Evolutionary conservation across 1,139 yeast species (phyloP), one percentile per base, ranked within the genome.

Genomic region (Lizanozyma gosingica): DNA sequence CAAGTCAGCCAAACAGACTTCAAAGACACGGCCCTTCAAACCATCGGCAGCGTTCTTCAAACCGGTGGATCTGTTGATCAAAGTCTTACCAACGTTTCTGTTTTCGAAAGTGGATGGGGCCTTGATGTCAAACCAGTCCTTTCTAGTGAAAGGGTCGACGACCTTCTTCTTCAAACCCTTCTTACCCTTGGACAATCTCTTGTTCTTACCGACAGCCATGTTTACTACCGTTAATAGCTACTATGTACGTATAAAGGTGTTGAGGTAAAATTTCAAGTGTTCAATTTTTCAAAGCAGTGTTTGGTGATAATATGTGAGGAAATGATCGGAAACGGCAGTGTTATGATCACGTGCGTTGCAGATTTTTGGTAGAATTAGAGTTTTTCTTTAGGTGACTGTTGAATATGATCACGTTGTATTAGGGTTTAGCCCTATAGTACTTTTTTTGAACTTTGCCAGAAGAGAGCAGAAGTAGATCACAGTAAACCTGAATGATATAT

Each of bases 181-280:
- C 64, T 69, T 70, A 51, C 75, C 75, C 63, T 68, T 69, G 59
- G 75, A 69, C 56, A 70, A 66, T 69, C 75, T 70, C 67, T 70
- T 70, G 61, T 70, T 70, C 58, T 70, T 70, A 55, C 76, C 76
- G 55, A 70, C 76, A 63, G 75, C 76, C 76, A 70, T 70, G 50
- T 46, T 57, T 41, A 22, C 29, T 6, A 6, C 6, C 11, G 29
- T 22, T 22, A 6, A 22, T 22, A 6, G 11, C 29, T 22, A 22
- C 11, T 6, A n/a, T n/a, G n/a, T n/a, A n/a, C n/a, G n/a, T n/a
- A n/a, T n/a, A n/a, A n/a, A 22, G 11, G 29, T 6, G 29, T 6
- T 22, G 29, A 6, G 6, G 29, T 22, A 22, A 22, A 22, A 6
- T 22, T 22, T 22, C 29, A 22, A 6, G 6, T 6, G 29, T 22